Percentiles rank a stretch among this genome's conserved stretches.
Conservation (phyloP, 306 rosid genomes). For the Glycine latifolia region DNA sequence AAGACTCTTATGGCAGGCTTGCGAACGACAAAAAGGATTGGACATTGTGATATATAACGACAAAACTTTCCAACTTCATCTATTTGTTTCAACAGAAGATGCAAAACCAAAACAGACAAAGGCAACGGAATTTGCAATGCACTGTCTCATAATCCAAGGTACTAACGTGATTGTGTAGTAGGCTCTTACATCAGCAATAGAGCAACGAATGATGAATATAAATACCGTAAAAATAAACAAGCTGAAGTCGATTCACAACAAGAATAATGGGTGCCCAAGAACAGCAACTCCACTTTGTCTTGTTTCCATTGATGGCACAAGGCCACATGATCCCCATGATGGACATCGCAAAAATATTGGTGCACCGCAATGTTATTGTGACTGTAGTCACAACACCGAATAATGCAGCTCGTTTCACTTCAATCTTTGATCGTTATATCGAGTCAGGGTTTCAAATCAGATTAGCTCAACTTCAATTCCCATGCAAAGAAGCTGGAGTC, state of each 20-base stretch:
- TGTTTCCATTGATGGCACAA: slow-evolving; percentile 12
- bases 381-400: background rate
- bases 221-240: background rate
- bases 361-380: background rate
- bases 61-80: background rate
- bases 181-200: slow-evolving; percentile 26
- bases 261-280: slow-evolving; percentile 48
- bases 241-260: slow-evolving; percentile 5
- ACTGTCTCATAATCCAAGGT: slow-evolving; percentile 12
- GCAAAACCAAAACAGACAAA: background rate
- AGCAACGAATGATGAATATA: background rate
- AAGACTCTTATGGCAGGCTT: background rate
- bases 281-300: background rate
- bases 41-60: too few species aligned
- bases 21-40: background rate
- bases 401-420: background rate
- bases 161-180: background rate
- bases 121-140: background rate
- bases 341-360: background rate
- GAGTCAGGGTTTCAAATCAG: slow-evolving; percentile 47
- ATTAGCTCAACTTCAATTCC: slow-evolving; percentile 59
- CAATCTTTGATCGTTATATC: slow-evolving; percentile 47
- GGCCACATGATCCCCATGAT: slow-evolving; percentile 7
- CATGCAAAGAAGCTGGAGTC: slow-evolving; percentile 59
- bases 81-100: background rate